These are phyloP conservation scores for Aphanomyces stellatus DNA, from an alignment of 352 stramenopile genomes.

Conservation along the genomic window DNA sequence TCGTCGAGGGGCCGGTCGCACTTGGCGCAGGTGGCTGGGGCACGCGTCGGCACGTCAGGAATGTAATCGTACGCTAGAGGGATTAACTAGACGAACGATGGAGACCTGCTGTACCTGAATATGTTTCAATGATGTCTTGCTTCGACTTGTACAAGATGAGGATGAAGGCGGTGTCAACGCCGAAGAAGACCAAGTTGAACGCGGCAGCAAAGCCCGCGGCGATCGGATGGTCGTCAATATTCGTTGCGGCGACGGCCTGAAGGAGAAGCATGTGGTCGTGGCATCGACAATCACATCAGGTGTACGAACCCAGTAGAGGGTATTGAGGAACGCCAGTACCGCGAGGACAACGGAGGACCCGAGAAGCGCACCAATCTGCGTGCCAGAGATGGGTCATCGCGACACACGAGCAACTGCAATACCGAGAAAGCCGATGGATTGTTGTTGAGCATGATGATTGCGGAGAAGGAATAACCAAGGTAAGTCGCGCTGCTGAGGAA, in stretches of 20 bases:
- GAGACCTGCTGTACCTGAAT: background rate
- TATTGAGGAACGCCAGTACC: constrained; percentile 6
- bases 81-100: background rate
- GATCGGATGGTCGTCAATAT: background rate
- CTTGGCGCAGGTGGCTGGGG: background rate
- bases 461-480: constrained; percentile 1
- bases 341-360: constrained; percentile 1
- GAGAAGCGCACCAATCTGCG: constrained; percentile 17
- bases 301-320: constrained; percentile 3
- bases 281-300: background rate
- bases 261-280: background rate
- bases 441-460: constrained; percentile 16
- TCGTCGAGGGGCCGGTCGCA: background rate
- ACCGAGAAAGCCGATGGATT: constrained; percentile 17
- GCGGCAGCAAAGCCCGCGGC: background rate
- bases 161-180: background rate
- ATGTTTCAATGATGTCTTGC: constrained; percentile 1
- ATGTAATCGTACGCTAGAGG: background rate
- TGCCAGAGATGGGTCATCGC: background rate
- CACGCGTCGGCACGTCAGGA: background rate
- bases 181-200: constrained; percentile 3
- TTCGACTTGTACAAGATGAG: background rate
- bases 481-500: constrained; percentile 10
- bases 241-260: background rate
- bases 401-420: background rate